A percentile compares a stretch with the other conserved stretches of the same genome.
Evolutionary conservation across 2,329 filamentous ascomycete genomes (phyloP).

Genomic region (Trichophaea hybrida): DNA sequence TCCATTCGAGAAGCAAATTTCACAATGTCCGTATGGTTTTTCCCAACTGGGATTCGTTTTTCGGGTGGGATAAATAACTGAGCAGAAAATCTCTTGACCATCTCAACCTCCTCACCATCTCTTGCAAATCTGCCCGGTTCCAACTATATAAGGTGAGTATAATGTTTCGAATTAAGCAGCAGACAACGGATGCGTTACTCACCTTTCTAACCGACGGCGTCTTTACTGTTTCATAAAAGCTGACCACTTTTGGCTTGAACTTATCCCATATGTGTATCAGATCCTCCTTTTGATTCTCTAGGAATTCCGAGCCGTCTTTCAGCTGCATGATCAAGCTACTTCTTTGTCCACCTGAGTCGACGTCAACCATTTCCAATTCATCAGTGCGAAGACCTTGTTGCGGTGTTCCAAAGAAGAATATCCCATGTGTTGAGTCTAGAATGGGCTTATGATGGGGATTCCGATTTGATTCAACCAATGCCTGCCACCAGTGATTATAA

Average conservation of each 20-base stretch:
- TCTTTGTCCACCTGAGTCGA: not conserved
- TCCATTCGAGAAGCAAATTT: not conserved
- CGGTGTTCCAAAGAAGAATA: constrained; percentile 8
- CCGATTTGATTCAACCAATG: not conserved
- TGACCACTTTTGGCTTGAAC: constrained; percentile 1
- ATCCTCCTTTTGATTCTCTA: not conserved
- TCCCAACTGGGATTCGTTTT: not conserved
- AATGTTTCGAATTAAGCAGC: not conserved
- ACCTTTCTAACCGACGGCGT: constrained; percentile 3
- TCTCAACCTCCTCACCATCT: not conserved
- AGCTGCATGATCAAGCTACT: not conserved
- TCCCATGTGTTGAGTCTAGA: not conserved
- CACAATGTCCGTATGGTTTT: constrained; percentile 5
- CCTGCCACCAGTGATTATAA: not conserved
- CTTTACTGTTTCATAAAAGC: constrained; percentile 5
- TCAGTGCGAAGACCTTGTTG: not conserved
- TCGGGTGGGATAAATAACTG: no score
- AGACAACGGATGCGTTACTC: not conserved
- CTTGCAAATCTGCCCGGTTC: not conserved
- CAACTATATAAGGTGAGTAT: not conserved
- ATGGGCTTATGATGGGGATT: not conserved
- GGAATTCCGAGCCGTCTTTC: constrained; percentile 1
- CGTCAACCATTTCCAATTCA: not conserved
- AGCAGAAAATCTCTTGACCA: not conserved
- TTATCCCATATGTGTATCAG: not conserved